Evolutionary conservation across 2,329 filamentous ascomycete species (phyloP), one percentile per base, ranked within the genome.

Genomic region (Ophiostoma sp.): DNA sequence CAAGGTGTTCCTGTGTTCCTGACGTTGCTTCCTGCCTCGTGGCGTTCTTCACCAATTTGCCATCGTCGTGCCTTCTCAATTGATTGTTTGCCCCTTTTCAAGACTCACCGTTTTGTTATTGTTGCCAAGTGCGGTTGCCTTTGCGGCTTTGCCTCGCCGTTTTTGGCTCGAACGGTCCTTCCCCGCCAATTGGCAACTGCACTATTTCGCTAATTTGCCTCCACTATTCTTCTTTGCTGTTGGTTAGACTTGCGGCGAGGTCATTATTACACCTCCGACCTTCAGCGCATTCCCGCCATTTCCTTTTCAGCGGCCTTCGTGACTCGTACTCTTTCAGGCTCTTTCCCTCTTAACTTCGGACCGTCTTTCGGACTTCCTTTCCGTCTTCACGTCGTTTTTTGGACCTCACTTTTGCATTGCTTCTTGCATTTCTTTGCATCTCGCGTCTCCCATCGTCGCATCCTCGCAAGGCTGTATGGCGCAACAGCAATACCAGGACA

Each of bases 401-500:
- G 22, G n/a, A 7, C 63, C 22, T 25, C 33, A 22, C 9, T 17
- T 45, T 4, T n/a, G 4, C 50, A 9, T 31, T 25, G 7, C 17
- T 33, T 57, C 33, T 42, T 39, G 36, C 52, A n/a, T 50, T 19
- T 42, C 11, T 22, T 22, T 8, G n/a, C 25, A 9, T 42, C n/a
- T 39, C 15, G 12, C 36, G 5, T 45, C 39, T 33, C 25, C 31
- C 70, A 17, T 17, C 61, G 36, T 45, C 39, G n/a, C 22, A 66
- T 36, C 15, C 61, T 42, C 39, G 36, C 61, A 28, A 66, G 42
- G 57, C 70, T 71, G 70, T 39, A 64, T 64, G 59, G 57, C 57
- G 42, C 25, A 50, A 25, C 55, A 36, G 39, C 36, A 39, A 50
- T n/a, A 50, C n/a, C 28, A 25, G 55, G 39, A 36, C 39, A n/a